These are phyloP conservation scores for Crithidia fasciculata DNA, from an alignment of 208 protist species.

Conservation along the genomic window DNA sequence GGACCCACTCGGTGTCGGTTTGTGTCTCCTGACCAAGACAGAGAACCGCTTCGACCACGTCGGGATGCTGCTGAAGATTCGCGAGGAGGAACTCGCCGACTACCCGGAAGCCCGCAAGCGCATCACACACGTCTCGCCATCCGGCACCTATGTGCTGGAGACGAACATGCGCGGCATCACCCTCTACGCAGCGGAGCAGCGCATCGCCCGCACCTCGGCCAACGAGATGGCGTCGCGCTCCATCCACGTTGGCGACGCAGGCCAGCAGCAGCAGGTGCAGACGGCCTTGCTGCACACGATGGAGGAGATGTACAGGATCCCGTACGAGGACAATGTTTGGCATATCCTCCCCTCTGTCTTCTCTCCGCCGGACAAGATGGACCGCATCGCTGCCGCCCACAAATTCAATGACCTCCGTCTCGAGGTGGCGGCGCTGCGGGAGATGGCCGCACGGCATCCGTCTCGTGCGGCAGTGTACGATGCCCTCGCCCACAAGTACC, in stretches of 20 bases:
- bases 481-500: conserved; percentile 42
- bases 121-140: conserved; percentile 53
- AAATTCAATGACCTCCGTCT: conserved; percentile 65
- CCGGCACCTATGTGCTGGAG: conserved; percentile 82
- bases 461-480: conserved; percentile 8
- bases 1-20: conserved; percentile 55
- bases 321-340: conserved; percentile 55
- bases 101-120: conserved; percentile 39
- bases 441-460: conserved; percentile 20
- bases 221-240: conserved; percentile 55
- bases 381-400: conserved; percentile 73
- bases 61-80: conserved; percentile 76
- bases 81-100: conserved; percentile 38
- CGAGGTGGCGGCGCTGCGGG: conserved; percentile 47
- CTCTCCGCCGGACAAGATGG: conserved; percentile 87
- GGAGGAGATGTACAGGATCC: conserved; percentile 46
- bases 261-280: conserved; percentile 16
- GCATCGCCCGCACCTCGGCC: conserved; percentile 61
- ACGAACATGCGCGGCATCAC: conserved; percentile 81
- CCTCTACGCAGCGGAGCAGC: conserved; percentile 65
- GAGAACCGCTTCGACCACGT: conserved; percentile 86
- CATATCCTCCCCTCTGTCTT: conserved; percentile 62
- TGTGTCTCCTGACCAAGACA: conserved; percentile 81
- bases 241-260: conserved; percentile 33
- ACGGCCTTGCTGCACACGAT: conserved; percentile 37